A percentile compares a stretch with the other conserved stretches of the same genome.
Conservation (phyloP, 305 asterid genomes). For the Solanum hybrid region DNA sequence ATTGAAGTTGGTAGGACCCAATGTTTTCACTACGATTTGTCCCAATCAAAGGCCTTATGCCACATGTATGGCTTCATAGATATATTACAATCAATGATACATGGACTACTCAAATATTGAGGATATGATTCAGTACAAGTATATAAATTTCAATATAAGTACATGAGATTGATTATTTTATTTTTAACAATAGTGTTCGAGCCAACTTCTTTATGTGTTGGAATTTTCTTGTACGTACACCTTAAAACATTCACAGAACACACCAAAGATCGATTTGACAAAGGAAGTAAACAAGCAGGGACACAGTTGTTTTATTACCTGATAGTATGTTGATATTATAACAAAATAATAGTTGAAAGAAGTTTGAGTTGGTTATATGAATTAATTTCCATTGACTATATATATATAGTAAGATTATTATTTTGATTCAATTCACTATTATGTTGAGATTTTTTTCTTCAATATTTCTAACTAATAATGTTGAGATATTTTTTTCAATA, state of each 20-base stretch:
- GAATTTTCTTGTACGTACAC: not conserved
- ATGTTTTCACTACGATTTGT: not conserved
- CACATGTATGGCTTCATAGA: not conserved
- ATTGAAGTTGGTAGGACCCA: not conserved
- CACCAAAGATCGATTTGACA: not conserved
- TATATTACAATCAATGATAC: not conserved
- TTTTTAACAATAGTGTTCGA: not conserved
- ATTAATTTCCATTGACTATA: not conserved
- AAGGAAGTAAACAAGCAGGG: not conserved
- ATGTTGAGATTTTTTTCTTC: not conserved
- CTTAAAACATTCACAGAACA: not conserved
- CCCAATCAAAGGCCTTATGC: not conserved
- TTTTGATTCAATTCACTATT: not conserved
- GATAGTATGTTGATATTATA: not conserved
- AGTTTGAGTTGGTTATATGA: not conserved
- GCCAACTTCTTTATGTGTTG: not conserved
- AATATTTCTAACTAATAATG: not conserved
- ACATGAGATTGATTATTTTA: not conserved
- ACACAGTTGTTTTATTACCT: not conserved
- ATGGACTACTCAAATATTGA: not conserved
- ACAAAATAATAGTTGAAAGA: not conserved
- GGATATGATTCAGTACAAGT: not conserved
- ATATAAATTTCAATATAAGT: not conserved
- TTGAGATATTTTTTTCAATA: not conserved
- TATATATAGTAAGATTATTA: not conserved